Evolutionary conservation across 2,329 filamentous ascomycete species (phyloP).

Genomic region (Scytalidium sp.): DNA sequence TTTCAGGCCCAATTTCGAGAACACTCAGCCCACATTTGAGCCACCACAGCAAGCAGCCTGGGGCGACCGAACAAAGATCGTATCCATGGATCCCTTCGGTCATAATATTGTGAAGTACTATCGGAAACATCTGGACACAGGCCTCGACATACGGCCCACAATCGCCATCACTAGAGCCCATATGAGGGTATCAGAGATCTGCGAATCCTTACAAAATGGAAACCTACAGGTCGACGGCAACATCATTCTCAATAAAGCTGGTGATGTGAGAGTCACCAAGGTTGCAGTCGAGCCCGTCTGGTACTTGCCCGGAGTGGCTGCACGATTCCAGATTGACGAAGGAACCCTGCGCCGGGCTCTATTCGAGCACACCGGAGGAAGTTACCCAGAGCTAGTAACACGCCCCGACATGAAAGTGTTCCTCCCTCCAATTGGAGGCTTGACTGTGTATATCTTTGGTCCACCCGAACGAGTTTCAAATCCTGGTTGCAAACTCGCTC

Average conservation of each 20-base stretch:
- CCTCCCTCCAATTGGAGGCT: conserved; percentile 84
- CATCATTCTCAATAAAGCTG: conserved; percentile 75
- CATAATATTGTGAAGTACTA: conserved; percentile 43
- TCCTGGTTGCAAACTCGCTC: conserved; percentile 69
- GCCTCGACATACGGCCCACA: conserved; percentile 3
- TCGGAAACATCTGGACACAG: neutral
- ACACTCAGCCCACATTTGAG: conserved; percentile 83
- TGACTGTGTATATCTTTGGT: conserved; percentile 94
- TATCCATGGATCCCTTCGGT: conserved; percentile 90
- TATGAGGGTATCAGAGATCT: conserved; percentile 39
- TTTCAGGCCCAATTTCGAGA: conserved; percentile 70
- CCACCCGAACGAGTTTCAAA: conserved; percentile 92
- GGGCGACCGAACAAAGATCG: conserved; percentile 84
- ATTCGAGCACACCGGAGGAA: conserved; percentile 91
- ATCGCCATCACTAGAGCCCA: conserved; percentile 4
- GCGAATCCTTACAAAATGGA: conserved; percentile 84
- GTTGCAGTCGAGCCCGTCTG: conserved; percentile 90
- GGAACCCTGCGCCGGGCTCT: conserved; percentile 76
- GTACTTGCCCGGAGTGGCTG: conserved; percentile 83
- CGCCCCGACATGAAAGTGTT: conserved; percentile 90
- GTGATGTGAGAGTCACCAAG: conserved; percentile 88
- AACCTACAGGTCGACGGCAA: conserved; percentile 64
- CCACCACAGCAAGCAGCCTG: conserved; percentile 65
- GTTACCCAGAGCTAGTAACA: conserved; percentile 91
- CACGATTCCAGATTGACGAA: conserved; percentile 89